Evolutionary conservation across 2,329 filamentous ascomycete species (phyloP).

Genomic region (Nemania sp.): DNA sequence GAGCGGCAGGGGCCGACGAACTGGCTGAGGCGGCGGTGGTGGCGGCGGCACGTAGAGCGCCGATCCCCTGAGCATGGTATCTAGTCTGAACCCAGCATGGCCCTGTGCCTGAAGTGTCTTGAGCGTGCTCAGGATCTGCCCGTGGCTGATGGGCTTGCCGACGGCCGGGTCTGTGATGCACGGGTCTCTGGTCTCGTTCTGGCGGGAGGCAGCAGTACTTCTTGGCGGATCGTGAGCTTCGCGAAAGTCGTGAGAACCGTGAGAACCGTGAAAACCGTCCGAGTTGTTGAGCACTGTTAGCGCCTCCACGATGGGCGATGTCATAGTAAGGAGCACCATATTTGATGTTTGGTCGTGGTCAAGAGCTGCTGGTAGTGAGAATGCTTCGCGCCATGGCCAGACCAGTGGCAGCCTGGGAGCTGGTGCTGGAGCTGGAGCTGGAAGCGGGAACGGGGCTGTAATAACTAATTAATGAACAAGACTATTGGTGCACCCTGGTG

Average conservation of each 20-base stretch:
- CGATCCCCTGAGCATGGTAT: conserved; percentile 72
- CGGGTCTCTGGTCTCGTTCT: conserved; percentile 47
- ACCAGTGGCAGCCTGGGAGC: background rate
- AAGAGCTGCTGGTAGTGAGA: conserved; percentile 8
- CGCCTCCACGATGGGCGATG: conserved; percentile 66
- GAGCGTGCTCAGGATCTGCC: conserved; percentile 67
- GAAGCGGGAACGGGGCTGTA: too few relatives aligned
- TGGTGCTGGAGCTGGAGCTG: background rate
- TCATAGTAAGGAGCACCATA: conserved; percentile 83
- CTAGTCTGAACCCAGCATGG: conserved; percentile 56
- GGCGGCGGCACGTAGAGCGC: conserved; percentile 78
- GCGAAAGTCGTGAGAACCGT: conserved; percentile 31
- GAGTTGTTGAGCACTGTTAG: conserved; percentile 46
- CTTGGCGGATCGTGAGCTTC: conserved; percentile 10
- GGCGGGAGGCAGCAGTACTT: conserved; percentile 20
- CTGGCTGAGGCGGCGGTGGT: conserved; percentile 74
- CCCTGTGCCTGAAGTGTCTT: conserved; percentile 49
- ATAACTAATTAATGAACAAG: too few relatives aligned
- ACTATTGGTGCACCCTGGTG: too few relatives aligned
- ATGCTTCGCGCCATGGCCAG: conserved; percentile 2
- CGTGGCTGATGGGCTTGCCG: conserved; percentile 72
- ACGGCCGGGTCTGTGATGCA: conserved; percentile 52
- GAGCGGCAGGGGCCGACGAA: conserved; percentile 46
- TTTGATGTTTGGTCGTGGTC: conserved; percentile 17
- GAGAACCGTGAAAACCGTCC: background rate